Evolutionary conservation across 2,329 filamentous ascomycete species (phyloP).

Genomic region (Paecilomyces sp.): DNA sequence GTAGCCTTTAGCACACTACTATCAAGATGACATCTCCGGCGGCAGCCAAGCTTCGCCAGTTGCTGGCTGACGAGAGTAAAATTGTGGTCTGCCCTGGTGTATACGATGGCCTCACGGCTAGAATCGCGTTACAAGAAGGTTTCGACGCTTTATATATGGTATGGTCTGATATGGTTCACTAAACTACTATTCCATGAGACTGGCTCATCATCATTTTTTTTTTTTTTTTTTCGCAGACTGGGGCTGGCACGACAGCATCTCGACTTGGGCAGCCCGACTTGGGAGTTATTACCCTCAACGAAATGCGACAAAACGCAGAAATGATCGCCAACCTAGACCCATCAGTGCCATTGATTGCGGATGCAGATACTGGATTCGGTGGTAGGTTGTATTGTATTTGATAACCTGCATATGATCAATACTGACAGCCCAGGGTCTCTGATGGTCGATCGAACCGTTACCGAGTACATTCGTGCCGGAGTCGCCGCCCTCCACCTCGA

Average conservation of each 20-base stretch:
- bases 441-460: slow-evolving; percentile 37
- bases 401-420: background rate
- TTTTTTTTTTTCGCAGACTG: too few relatives aligned
- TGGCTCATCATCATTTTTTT: too few relatives aligned
- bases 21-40: background rate
- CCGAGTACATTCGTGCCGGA: slow-evolving; percentile 39
- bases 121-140: slow-evolving; percentile 55
- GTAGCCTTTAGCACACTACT: background rate
- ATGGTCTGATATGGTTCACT: slow-evolving; percentile 9
- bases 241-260: slow-evolving; percentile 56
- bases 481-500: slow-evolving; percentile 49
- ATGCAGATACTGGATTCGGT: slow-evolving; percentile 50
- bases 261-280: slow-evolving; percentile 57
- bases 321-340: slow-evolving; percentile 58
- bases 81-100: slow-evolving; percentile 58
- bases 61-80: slow-evolving; percentile 31
- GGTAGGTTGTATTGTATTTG: slow-evolving; percentile 16
- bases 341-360: slow-evolving; percentile 51
- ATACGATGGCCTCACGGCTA: slow-evolving; percentile 60
- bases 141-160: slow-evolving; percentile 65
- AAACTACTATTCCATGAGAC: background rate
- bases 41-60: slow-evolving; percentile 27
- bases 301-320: slow-evolving; percentile 57
- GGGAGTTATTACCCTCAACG: slow-evolving; percentile 53
- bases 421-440: slow-evolving; percentile 17